Evolutionary conservation across 2,329 filamentous ascomycete species (phyloP).

Genomic region (Helminthosporium solani): DNA sequence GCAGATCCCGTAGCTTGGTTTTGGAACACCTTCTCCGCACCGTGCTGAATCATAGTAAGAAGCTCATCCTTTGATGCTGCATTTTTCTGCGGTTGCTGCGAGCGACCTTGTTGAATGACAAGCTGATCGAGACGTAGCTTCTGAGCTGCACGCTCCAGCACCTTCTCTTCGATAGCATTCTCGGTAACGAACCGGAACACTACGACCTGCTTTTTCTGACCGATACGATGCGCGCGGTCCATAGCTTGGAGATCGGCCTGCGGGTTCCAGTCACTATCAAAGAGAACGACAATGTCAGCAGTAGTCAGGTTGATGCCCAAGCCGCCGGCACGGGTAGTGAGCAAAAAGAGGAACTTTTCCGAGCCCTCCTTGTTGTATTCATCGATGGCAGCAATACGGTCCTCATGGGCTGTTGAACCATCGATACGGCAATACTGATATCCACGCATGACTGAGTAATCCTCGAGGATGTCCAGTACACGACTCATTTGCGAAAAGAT

Average conservation of each 20-base stretch:
- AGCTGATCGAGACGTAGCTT: slow-evolving; percentile 95
- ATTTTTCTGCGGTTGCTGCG: slow-evolving; percentile 85
- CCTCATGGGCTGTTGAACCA: slow-evolving; percentile 93
- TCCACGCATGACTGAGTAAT: slow-evolving; percentile 94
- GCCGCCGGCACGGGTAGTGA: slow-evolving; percentile 93
- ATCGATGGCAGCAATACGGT: slow-evolving; percentile 95
- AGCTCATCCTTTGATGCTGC: slow-evolving; percentile 95
- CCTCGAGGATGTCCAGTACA: slow-evolving; percentile 92
- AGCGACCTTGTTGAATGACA: slow-evolving; percentile 95
- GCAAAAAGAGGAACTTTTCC: slow-evolving; percentile 93
- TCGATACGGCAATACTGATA: slow-evolving; percentile 98
- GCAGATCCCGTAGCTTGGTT: slow-evolving; percentile 64
- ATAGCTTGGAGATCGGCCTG: slow-evolving; percentile 98
- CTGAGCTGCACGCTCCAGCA: slow-evolving; percentile 91
- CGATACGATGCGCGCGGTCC: slow-evolving; percentile 97
- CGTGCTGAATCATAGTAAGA: slow-evolving; percentile 97
- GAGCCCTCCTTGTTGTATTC: slow-evolving; percentile 96
- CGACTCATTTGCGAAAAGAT: slow-evolving; percentile 99
- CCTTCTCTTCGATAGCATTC: slow-evolving; percentile 97
- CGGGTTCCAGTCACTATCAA: slow-evolving; percentile 98
- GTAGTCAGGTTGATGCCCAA: slow-evolving; percentile 94
- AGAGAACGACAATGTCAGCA: slow-evolving; percentile 93
- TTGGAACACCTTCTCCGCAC: slow-evolving; percentile 91
- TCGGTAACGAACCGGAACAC: slow-evolving; percentile 98
- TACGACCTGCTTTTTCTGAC: slow-evolving; percentile 95